phyloP scores from a whole-genome alignment of 176 grass and related monocot genomes.

The Ensete glaucum region DNA sequence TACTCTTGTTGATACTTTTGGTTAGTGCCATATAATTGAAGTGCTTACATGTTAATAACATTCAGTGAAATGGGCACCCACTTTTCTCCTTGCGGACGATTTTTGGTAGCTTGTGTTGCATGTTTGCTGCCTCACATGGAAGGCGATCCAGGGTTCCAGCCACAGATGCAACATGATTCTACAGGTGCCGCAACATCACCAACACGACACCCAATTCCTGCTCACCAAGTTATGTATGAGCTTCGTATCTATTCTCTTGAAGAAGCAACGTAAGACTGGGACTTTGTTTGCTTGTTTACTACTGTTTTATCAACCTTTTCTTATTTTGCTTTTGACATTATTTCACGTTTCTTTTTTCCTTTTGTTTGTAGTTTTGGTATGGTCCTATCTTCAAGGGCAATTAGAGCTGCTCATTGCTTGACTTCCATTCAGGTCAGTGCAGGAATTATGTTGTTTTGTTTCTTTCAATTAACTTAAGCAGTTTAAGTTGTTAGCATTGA shows the following conservation, averaged over 20 bases:
- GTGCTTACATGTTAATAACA: slow-evolving; percentile 6
- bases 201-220: slow-evolving; percentile 81
- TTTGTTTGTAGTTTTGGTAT: slow-evolving; percentile 51
- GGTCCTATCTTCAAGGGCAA: slow-evolving; percentile 77
- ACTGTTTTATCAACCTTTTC: slow-evolving; percentile 7
- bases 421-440: slow-evolving; percentile 80
- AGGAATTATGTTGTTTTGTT: neutral
- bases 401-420: slow-evolving; percentile 96
- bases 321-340: slow-evolving; percentile 8
- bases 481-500: no score
- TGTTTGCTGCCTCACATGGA: slow-evolving; percentile 86
- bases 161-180: slow-evolving; percentile 60
- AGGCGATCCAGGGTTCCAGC: slow-evolving; percentile 57
- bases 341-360: slow-evolving; percentile 25
- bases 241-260: slow-evolving; percentile 98
- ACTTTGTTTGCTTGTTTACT: slow-evolving; percentile 10
- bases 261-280: slow-evolving; percentile 54
- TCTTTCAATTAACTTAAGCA: neutral
- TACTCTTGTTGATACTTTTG: neutral
- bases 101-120: slow-evolving; percentile 93
- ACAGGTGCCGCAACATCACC: slow-evolving; percentile 72
- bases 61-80: slow-evolving; percentile 99
- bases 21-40: neutral
- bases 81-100: slow-evolving; percentile 95
- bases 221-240: slow-evolving; percentile 91